phyloP scores from a whole-genome alignment of 1,284 basidiomycete species.

The Peniophora sp. region DNA sequence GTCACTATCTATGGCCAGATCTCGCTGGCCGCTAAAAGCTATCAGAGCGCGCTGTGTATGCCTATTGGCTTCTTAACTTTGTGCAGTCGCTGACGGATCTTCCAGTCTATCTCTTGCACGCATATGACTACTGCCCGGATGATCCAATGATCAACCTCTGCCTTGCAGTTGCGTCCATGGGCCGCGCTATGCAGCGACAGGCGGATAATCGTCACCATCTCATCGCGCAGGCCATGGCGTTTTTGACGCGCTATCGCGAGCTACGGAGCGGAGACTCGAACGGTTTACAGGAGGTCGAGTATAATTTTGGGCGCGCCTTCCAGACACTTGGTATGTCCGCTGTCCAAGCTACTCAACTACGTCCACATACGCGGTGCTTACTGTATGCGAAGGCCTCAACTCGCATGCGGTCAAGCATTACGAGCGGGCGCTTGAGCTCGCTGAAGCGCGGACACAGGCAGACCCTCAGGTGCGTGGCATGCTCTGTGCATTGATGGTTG shows the following conservation, averaged over 20 bases:
- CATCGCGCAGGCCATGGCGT: conserved; percentile 75
- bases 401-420: conserved; percentile 82
- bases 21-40: conserved; percentile 79
- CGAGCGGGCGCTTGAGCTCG: conserved; percentile 60
- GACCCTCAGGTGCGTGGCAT: conserved; percentile 16
- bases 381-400: conserved; percentile 49
- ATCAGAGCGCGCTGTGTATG: conserved; percentile 87
- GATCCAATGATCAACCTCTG: conserved; percentile 84
- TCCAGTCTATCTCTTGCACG: conserved; percentile 82
- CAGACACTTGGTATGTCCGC: conserved; percentile 88
- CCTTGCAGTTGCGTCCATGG: conserved; percentile 78
- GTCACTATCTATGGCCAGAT: conserved; percentile 85
- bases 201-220: conserved; percentile 91
- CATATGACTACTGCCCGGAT: conserved; percentile 76
- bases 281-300: conserved; percentile 76
- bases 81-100: conserved; percentile 1
- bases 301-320: conserved; percentile 86
- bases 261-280: conserved; percentile 35
- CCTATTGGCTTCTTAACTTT: conserved; percentile 10
- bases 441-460: conserved; percentile 27
- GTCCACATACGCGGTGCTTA: no score
- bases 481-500: conserved; percentile 1
- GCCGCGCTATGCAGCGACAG: conserved; percentile 88
- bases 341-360: no score
- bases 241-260: conserved; percentile 69